Percentiles rank a stretch among this genome's conserved stretches.
phyloP scores from a whole-genome alignment of 2,329 filamentous ascomycete species.

The Talaromyces sp. region DNA sequence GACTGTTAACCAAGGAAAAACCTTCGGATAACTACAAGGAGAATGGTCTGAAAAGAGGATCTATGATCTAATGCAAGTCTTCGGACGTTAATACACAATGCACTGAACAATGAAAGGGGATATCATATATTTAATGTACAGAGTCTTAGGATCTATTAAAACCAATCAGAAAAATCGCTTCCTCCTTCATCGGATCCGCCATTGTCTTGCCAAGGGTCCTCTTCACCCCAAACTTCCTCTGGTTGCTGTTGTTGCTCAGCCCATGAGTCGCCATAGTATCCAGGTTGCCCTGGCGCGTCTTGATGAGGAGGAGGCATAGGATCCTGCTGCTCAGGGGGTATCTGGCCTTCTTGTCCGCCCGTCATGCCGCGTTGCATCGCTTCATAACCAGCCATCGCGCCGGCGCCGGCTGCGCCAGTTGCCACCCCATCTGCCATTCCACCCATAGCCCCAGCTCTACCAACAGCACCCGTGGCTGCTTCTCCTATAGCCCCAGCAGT shows the following conservation, averaged over 20 bases:
- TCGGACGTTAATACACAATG: no score
- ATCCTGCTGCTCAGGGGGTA: conserved; percentile 21
- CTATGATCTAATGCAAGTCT: no score
- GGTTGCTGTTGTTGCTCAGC: conserved; percentile 19
- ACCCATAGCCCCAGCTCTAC: conserved; percentile 43
- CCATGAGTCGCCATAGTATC: conserved; percentile 32
- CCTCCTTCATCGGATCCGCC: conserved; percentile 23
- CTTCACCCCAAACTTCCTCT: conserved; percentile 24
- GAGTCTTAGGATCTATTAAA: neutral
- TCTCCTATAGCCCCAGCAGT: conserved; percentile 39
- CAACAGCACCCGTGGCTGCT: conserved; percentile 16
- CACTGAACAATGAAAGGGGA: neutral
- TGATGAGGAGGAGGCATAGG: conserved; percentile 16
- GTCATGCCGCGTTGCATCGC: conserved; percentile 60
- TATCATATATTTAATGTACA: neutral
- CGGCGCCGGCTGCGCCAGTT: conserved; percentile 56
- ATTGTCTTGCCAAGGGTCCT: conserved; percentile 21
- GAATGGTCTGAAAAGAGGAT: no score
- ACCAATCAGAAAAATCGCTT: neutral
- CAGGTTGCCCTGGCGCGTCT: conserved; percentile 21
- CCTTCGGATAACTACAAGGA: no score
- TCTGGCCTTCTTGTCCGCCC: conserved; percentile 26
- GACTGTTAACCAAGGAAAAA: no score
- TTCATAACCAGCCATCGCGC: conserved; percentile 65
- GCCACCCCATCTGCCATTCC: conserved; percentile 42